phyloP scores from a whole-genome alignment of 2,329 filamentous ascomycete species.

The Rachicladosporium sp. region DNA sequence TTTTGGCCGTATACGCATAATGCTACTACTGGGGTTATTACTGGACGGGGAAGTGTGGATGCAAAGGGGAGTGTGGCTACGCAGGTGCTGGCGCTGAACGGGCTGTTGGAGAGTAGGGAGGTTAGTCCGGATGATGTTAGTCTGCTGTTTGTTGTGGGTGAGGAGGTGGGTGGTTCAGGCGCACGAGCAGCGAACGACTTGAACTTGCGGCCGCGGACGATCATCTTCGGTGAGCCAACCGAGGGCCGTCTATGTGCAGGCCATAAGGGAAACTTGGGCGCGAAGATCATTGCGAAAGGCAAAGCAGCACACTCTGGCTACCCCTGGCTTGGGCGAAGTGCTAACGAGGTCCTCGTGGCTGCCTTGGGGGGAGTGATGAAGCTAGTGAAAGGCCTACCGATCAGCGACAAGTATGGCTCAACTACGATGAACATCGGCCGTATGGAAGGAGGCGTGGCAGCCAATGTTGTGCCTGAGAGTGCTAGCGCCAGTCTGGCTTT shows the following conservation, averaged over 20 bases:
- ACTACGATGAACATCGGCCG: constrained; percentile 80
- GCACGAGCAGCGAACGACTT: constrained; percentile 51
- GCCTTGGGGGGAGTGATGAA: constrained; percentile 55
- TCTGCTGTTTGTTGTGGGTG: constrained; percentile 60
- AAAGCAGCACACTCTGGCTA: constrained; percentile 83
- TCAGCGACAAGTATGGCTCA: constrained; percentile 65
- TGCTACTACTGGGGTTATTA: constrained; percentile 34
- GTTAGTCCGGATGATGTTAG: constrained; percentile 33
- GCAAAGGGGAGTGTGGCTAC: constrained; percentile 50
- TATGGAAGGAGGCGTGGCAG: constrained; percentile 69
- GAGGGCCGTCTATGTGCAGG: constrained; percentile 77
- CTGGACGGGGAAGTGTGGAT: constrained; percentile 61
- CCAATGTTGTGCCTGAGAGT: constrained; percentile 72
- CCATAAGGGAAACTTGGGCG: constrained; percentile 73
- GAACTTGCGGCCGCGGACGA: constrained; percentile 42
- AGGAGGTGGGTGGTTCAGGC: constrained; percentile 69
- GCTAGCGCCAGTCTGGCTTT: constrained; percentile 58
- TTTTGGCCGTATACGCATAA: constrained; percentile 54
- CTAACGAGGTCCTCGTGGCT: constrained; percentile 69
- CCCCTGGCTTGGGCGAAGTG: constrained; percentile 76
- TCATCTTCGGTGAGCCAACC: constrained; percentile 89
- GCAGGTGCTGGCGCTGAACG: constrained; percentile 55
- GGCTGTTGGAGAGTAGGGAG: constrained; percentile 31
- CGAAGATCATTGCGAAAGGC: constrained; percentile 56
- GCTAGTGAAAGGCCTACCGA: constrained; percentile 53